Conservation (phyloP, 257 asterid genomes). For the Marsdenia floribunda region DNA sequence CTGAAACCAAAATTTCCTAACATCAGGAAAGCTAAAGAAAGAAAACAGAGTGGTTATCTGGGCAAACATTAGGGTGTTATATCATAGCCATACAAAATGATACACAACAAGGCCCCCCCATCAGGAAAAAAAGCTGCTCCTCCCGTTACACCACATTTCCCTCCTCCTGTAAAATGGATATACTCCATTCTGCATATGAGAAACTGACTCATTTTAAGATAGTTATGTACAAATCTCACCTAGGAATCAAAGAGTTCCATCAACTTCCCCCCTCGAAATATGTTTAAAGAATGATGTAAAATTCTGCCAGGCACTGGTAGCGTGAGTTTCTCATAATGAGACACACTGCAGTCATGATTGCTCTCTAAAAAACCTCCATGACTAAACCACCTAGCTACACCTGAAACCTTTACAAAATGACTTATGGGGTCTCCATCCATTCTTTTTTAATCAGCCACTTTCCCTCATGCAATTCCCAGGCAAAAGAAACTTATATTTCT, state of each 20-base stretch:
- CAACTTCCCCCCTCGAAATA: slow-evolving; percentile 7
- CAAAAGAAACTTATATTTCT: slow-evolving; percentile 51
- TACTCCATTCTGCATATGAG: slow-evolving; percentile 15
- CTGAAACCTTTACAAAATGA: slow-evolving; percentile 33
- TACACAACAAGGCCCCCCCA: slow-evolving; percentile 13
- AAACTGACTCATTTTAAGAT: slow-evolving; percentile 6
- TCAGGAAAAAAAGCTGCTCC: background rate
- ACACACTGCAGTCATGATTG: slow-evolving; percentile 36
- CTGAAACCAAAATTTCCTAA: slow-evolving; percentile 42
- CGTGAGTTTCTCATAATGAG: slow-evolving; percentile 32
- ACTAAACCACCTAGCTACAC: slow-evolving; percentile 30
- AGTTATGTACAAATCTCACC: slow-evolving; percentile 38
- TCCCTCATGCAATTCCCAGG: slow-evolving; percentile 80
- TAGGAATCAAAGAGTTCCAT: slow-evolving; percentile 32
- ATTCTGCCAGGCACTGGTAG: slow-evolving; percentile 28
- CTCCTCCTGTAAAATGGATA: slow-evolving; percentile 1
- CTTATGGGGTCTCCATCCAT: background rate
- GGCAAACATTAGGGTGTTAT: slow-evolving; percentile 20
- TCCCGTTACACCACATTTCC: slow-evolving; percentile 14
- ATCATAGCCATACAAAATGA: slow-evolving; percentile 19
- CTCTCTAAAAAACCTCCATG: slow-evolving; percentile 28
- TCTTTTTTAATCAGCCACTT: slow-evolving; percentile 38
- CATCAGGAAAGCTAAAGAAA: slow-evolving; percentile 28
- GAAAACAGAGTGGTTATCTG: slow-evolving; percentile 23
- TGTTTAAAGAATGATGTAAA: slow-evolving; percentile 34